Evolutionary conservation across 495 filamentous ascomycete species (phyloP).

Genomic region (Penicillium turbatum): DNA sequence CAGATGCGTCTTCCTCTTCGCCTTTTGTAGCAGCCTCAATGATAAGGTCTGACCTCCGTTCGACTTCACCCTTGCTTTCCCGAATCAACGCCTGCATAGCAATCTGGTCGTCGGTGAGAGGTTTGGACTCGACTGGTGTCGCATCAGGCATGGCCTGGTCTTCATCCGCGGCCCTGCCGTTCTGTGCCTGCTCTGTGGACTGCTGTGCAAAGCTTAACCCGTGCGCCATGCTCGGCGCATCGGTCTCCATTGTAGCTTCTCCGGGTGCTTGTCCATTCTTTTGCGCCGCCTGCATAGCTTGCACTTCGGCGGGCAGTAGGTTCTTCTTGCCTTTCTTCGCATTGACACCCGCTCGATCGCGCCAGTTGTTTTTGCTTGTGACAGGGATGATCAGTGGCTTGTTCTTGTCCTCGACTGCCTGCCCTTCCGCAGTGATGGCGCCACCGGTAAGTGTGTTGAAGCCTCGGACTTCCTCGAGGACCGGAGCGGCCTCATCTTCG

Average conservation of each 20-base stretch:
- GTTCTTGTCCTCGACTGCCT: conserved; percentile 29
- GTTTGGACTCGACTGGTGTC: conserved; percentile 23
- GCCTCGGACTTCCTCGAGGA: conserved; percentile 51
- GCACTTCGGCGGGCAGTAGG: conserved; percentile 49
- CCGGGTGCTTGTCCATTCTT: conserved; percentile 30
- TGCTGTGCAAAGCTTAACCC: conserved; percentile 44
- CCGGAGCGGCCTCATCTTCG: conserved; percentile 37
- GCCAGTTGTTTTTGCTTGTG: conserved; percentile 69
- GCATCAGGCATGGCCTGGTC: conserved; percentile 33
- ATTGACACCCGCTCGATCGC: conserved; percentile 46
- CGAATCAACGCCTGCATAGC: conserved; percentile 73
- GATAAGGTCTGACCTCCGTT: conserved; percentile 52
- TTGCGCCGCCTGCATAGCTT: conserved; percentile 40
- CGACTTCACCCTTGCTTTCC: conserved; percentile 49
- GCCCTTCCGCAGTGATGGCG: conserved; percentile 43
- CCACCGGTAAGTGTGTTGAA: conserved; percentile 57
- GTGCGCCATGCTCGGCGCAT: conserved; percentile 39
- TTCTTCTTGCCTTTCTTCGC: conserved; percentile 53
- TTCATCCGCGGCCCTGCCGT: conserved; percentile 11
- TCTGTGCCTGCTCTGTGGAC: conserved; percentile 19
- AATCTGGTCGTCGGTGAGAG: conserved; percentile 64
- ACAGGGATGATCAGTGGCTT: conserved; percentile 60
- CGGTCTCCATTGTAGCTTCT: conserved; percentile 30
- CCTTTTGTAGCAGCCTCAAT: conserved; percentile 43
- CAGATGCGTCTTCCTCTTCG: conserved; percentile 19